These are phyloP conservation scores for Biscogniauxia marginata DNA, from an alignment of 2,329 filamentous ascomycete genomes.

Conservation along the genomic window DNA sequence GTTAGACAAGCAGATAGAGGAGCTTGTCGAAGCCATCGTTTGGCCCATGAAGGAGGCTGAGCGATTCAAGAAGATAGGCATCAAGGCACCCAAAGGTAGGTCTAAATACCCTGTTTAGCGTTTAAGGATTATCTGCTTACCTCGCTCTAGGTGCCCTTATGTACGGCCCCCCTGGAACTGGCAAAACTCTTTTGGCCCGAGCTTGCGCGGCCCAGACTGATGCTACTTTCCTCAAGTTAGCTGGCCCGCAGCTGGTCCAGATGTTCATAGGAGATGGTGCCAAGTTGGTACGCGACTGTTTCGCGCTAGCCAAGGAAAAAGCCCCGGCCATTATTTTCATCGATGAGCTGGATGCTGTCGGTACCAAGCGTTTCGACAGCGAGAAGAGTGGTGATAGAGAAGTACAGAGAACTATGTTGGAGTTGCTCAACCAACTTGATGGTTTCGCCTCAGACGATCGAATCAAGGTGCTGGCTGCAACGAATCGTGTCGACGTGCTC, in stretches of 20 bases:
- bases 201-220: constrained; percentile 98
- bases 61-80: constrained; percentile 98
- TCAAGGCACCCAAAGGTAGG: constrained; percentile 97
- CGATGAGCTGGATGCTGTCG: constrained; percentile 96
- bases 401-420: constrained; percentile 98
- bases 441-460: constrained; percentile 96
- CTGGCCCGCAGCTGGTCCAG: constrained; percentile 94
- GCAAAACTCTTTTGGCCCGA: constrained; percentile 88
- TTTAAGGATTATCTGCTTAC: constrained; percentile 10
- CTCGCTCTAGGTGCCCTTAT: constrained; percentile 76
- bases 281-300: constrained; percentile 95
- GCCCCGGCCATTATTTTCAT: constrained; percentile 99
- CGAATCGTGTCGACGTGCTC: constrained; percentile 90
- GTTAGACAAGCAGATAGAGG: constrained; percentile 97
- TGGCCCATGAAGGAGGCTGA: constrained; percentile 99
- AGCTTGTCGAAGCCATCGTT: constrained; percentile 95
- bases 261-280: constrained; percentile 99
- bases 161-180: constrained; percentile 92
- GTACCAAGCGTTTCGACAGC: constrained; percentile 97
- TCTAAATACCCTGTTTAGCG: constrained; percentile 9
- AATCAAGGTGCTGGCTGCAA: constrained; percentile 93
- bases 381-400: constrained; percentile 98
- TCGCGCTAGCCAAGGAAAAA: constrained; percentile 97
- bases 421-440: constrained; percentile 96
- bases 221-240: constrained; percentile 97